These are phyloP conservation scores for Farysia itapuensis DNA, from an alignment of 1,284 basidiomycete species.

Conservation along the genomic window DNA sequence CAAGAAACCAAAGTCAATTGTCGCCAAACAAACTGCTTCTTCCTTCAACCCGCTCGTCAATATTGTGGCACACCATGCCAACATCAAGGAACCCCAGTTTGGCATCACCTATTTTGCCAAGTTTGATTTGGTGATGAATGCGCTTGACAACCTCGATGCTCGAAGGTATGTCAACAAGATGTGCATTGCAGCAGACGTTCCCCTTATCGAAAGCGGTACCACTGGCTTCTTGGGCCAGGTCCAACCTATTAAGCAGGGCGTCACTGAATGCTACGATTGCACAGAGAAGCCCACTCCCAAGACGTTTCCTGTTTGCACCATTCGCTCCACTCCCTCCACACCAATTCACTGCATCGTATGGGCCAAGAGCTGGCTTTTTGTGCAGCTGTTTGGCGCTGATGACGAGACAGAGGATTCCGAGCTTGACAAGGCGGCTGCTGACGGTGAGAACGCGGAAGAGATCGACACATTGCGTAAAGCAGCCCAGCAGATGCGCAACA, in stretches of 20 bases:
- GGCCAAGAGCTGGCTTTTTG: slow-evolving; percentile 97
- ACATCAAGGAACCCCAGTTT: slow-evolving; percentile 92
- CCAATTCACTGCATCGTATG: slow-evolving; percentile 99
- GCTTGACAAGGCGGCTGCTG: slow-evolving; percentile 79
- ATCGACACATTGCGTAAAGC: slow-evolving; percentile 86
- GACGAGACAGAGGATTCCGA: slow-evolving; percentile 65
- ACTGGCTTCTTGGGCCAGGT: slow-evolving; percentile 84
- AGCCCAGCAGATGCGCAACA: slow-evolving; percentile 79
- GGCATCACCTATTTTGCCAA: slow-evolving; percentile 83
- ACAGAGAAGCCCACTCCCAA: slow-evolving; percentile 78
- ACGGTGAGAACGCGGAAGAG: slow-evolving; percentile 86
- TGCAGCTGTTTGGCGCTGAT: slow-evolving; percentile 32
- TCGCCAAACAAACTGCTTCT: slow-evolving; percentile 83
- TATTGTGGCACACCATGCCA: slow-evolving; percentile 87
- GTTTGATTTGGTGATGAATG: slow-evolving; percentile 93
- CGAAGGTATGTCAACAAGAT: slow-evolving; percentile 75
- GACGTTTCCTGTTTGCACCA: slow-evolving; percentile 96
- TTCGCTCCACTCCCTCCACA: slow-evolving; percentile 92
- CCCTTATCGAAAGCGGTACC: slow-evolving; percentile 93
- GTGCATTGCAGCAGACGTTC: slow-evolving; percentile 87
- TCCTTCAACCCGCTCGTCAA: slow-evolving; percentile 88
- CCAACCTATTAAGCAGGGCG: slow-evolving; percentile 21
- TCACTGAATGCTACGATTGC: slow-evolving; percentile 58
- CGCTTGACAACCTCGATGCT: slow-evolving; percentile 76
- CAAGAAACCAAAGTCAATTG: slow-evolving; percentile 90